Conservation (phyloP, 23 red algal species). For the Pyropia haitanensis region DNA sequence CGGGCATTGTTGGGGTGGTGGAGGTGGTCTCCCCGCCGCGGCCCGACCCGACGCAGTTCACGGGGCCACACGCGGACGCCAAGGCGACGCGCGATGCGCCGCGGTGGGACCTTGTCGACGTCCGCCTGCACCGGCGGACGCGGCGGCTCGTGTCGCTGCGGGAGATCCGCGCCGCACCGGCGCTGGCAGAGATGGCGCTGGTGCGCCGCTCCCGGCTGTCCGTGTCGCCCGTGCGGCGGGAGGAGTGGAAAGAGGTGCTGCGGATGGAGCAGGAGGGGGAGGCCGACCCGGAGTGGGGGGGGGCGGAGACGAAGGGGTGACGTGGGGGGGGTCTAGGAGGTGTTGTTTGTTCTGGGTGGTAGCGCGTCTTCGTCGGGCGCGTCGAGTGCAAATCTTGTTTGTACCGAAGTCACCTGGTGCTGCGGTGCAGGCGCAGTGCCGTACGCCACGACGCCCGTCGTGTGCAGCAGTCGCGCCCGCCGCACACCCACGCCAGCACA, state of each 20-base stretch:
- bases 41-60: conserved; percentile 30
- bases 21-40: conserved; percentile 52
- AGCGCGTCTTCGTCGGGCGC: too few species aligned
- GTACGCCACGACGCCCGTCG: too few species aligned
- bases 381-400: too few species aligned
- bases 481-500: too few species aligned
- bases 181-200: conserved; percentile 68
- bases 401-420: too few species aligned
- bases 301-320: too few species aligned
- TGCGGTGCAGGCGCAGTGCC: too few species aligned
- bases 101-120: conserved; percentile 83
- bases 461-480: too few species aligned
- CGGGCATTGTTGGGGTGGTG: conserved; percentile 63
- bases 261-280: conserved; percentile 2
- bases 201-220: conserved; percentile 47
- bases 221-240: conserved; percentile 44
- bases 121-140: conserved; percentile 48
- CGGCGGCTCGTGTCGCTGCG: conserved; percentile 41
- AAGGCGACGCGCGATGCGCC: conserved; percentile 47
- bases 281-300: background rate
- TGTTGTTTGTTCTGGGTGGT: too few species aligned
- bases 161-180: conserved; percentile 33
- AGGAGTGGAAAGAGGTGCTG: conserved; percentile 57
- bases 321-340: too few species aligned
- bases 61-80: conserved; percentile 50